phyloP scores from a whole-genome alignment of 1,139 yeast species.

The Pichia sp. region DNA sequence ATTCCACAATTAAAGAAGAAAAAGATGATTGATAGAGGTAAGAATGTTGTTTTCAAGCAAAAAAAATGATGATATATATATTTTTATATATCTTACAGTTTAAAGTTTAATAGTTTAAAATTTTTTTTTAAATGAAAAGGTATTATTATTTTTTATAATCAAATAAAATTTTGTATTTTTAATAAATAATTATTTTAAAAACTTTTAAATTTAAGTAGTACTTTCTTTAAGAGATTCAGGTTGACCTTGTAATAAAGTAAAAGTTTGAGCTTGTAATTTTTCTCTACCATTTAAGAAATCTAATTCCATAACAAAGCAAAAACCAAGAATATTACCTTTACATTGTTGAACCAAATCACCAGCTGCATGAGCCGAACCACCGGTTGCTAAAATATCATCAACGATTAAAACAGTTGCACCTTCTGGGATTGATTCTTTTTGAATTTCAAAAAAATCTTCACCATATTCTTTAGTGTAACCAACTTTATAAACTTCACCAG shows the following conservation, averaged over 20 bases:
- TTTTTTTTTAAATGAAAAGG: too few relatives aligned
- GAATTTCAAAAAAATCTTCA: conserved; percentile 81
- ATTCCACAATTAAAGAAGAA: conserved; percentile 24
- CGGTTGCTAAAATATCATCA: conserved; percentile 96
- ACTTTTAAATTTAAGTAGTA: background rate
- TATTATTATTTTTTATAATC: too few relatives aligned
- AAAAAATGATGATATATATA: background rate
- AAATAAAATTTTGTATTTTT: too few relatives aligned
- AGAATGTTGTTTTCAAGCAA: conserved; percentile 24
- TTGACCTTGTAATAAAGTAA: conserved; percentile 84
- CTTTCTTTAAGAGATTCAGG: conserved; percentile 35
- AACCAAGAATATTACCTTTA: conserved; percentile 72
- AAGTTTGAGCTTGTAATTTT: conserved; percentile 76
- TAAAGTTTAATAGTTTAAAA: too few relatives aligned
- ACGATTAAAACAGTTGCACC: conserved; percentile 81
- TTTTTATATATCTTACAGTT: background rate
- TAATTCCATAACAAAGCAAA: conserved; percentile 84
- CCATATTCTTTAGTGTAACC: conserved; percentile 91
- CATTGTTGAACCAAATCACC: conserved; percentile 67
- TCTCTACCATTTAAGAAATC: conserved; percentile 94
- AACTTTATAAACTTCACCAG: conserved; percentile 73
- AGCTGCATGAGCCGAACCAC: conserved; percentile 94
- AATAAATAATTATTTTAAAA: too few relatives aligned
- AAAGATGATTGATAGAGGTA: conserved; percentile 24
- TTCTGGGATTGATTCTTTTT: conserved; percentile 69